Base-by-base conservation (phyloP, 495 filamentous ascomycete genomes). In the Podospora pseudoanserina region DNA sequence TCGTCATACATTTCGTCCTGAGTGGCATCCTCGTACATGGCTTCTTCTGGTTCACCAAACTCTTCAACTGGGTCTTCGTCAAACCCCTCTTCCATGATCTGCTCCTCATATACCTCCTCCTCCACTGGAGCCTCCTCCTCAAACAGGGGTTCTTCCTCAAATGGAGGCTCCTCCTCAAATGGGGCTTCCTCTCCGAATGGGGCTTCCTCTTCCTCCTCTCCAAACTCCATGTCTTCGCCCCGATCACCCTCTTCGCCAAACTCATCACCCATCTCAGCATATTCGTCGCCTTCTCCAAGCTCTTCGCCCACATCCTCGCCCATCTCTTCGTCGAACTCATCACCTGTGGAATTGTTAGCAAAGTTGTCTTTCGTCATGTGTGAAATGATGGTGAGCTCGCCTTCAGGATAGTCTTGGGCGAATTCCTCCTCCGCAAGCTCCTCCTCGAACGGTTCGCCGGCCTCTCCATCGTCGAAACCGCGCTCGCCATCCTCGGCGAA, bases 401-500 rank as follows among this genome's bases (percentile, higher is more conserved):
- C 55, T 58, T 58, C 55, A 5, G 23, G 18, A 26, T 19, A 26
- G 55, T 58, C 16, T 19, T 58, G 18, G 7, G 23, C 5, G 23
- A 58, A 58, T 3, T 2, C 55, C 55, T 58, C 55, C n/a, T 58
- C 55, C 0, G 13, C n/a, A 20, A 26, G 55, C 13, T 58, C 55
- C 5, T 58, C 55, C 16, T 58, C 55, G 23, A 58, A 26, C 6
- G 23, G 55, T n/a, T 58, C 55, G n/a, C 27, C 60, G 16, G 5
- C 26, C 19, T 32, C 23, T 62, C 39, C 60, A 5, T 62, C 60
- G 2, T 11, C 23, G 23, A 34, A 5, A 32, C 27, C 23, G 4
- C 56, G 56, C 11, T 62, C 61, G 5, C 61, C 28, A 7, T 49
- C 61, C 20, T 44, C 61, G 9, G 19, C 55, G 34, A 65, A 59